These are phyloP conservation scores for Xylaria multiplex DNA, from an alignment of 2,329 filamentous ascomycete species.

Conservation along the genomic window DNA sequence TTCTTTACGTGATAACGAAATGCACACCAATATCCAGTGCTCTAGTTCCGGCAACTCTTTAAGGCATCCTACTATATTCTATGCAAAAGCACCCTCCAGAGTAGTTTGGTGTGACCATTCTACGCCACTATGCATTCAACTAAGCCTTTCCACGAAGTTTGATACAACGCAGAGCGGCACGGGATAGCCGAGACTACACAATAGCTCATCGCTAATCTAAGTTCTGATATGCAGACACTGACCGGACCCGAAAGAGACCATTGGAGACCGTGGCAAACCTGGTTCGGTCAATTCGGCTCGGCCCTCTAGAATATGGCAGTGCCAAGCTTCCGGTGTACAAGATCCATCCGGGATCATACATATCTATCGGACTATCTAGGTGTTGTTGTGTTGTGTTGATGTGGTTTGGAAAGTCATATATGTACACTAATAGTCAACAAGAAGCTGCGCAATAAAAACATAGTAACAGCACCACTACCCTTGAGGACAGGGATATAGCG, in stretches of 20 bases:
- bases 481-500: not conserved
- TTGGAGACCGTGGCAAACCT: slow-evolving; percentile 6
- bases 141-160: slow-evolving; percentile 16
- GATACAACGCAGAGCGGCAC: slow-evolving; percentile 28
- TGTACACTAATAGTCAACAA: not conserved
- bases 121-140: slow-evolving; percentile 7
- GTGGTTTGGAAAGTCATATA: slow-evolving; percentile 4
- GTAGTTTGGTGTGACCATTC: slow-evolving; percentile 13
- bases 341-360: slow-evolving; percentile 11
- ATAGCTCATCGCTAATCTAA: slow-evolving; percentile 22
- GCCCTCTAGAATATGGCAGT: not conserved
- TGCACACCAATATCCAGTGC: not conserved
- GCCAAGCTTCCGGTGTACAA: slow-evolving; percentile 1
- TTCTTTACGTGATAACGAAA: slow-evolving; percentile 3
- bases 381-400: not conserved
- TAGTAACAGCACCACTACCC: not conserved
- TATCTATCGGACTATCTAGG: not conserved
- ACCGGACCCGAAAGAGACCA: slow-evolving; percentile 2
- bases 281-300: slow-evolving; percentile 16
- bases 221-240: slow-evolving; percentile 7
- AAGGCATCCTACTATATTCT: slow-evolving; percentile 13
- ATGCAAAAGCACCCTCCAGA: slow-evolving; percentile 16
- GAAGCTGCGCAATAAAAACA: not conserved
- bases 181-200: slow-evolving; percentile 25
- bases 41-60: slow-evolving; percentile 8